phyloP scores from a whole-genome alignment of 2,329 filamentous ascomycete genomes.

The Remersonia thermophila region DNA sequence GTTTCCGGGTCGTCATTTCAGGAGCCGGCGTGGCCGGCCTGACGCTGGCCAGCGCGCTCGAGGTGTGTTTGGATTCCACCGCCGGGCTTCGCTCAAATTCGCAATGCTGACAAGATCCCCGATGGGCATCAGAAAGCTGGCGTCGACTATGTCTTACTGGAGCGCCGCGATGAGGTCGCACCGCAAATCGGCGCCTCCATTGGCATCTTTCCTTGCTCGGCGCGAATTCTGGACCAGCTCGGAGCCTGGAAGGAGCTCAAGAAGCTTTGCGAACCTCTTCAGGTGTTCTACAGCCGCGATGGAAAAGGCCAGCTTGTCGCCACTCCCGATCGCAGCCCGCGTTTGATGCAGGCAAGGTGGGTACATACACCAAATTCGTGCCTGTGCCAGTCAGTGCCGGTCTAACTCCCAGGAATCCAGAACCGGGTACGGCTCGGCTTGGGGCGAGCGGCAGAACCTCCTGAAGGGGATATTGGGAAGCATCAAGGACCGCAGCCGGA shows the following conservation, averaged over 20 bases:
- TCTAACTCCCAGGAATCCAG: no score
- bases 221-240: constrained; percentile 23
- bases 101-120: no score
- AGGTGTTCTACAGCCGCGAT: constrained; percentile 14
- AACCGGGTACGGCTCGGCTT: constrained; percentile 17
- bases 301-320: constrained; percentile 14
- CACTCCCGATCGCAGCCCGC: constrained; percentile 10
- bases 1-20: constrained; percentile 19
- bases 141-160: constrained; percentile 29
- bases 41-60: constrained; percentile 20
- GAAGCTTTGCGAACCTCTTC: no score
- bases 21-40: constrained; percentile 22
- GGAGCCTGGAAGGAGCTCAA: constrained; percentile 18
- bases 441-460: constrained; percentile 26
- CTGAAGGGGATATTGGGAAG: constrained; percentile 23
- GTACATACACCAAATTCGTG: no score
- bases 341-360: constrained; percentile 7
- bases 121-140: constrained; percentile 14
- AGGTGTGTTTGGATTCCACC: constrained; percentile 9
- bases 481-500: constrained; percentile 17
- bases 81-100: no score
- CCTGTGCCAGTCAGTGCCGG: no score
- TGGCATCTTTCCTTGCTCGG: constrained; percentile 20
- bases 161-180: constrained; percentile 20
- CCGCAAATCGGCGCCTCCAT: constrained; percentile 22